Evolutionary conservation across 495 filamentous ascomycete genomes (phyloP), one percentile per base, ranked within the genome.

Genomic region (Amniculicola lignicola): DNA sequence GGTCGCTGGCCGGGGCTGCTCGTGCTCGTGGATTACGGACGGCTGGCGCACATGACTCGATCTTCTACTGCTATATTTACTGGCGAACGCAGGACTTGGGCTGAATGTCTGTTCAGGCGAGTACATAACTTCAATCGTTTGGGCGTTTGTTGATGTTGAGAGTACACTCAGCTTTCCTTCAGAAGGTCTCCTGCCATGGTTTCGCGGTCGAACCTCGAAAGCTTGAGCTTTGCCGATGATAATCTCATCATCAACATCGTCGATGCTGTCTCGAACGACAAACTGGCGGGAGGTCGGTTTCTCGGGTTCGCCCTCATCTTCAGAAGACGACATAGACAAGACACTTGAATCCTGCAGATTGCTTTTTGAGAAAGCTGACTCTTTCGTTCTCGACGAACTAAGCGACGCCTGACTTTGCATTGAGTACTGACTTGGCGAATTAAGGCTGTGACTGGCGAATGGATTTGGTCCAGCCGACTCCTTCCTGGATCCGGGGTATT

Each of bases 241-340:
- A 18, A 66, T 61, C 2, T 61, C 48, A 42, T 48, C 25, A 5
- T 57, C 60, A 4, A 27, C 35, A 10, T 39, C 41, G 23, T 51
- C 49, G 15, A 64, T 44, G 51, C 57, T 61, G 16, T 51, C 36
- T 15, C 52, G 56, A 16, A 56, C 19, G 16, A 35, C 25, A 31
- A 54, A 25, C 43, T 51, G 37, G 24, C 33, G 22, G 33, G n/a
- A 18, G 9, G 35, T 19, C 7, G 40, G 47, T 22, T 27, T 35
- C 14, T 47, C 59, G 11, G 9, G 9, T 3, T 79, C 75, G 16
- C 69, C 69, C 59, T 82, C 79, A 46, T 79, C 75, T 38, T 80
- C 79, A 0, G 79, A 82, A 14, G 79, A 82, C 1, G 79, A 82
- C 14, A 82, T 71, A 25, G 74, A 79, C 4, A 82, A 72, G 10